phyloP scores from a whole-genome alignment of 768 basidiomycete genomes.

The Amanita brunnescens region DNA sequence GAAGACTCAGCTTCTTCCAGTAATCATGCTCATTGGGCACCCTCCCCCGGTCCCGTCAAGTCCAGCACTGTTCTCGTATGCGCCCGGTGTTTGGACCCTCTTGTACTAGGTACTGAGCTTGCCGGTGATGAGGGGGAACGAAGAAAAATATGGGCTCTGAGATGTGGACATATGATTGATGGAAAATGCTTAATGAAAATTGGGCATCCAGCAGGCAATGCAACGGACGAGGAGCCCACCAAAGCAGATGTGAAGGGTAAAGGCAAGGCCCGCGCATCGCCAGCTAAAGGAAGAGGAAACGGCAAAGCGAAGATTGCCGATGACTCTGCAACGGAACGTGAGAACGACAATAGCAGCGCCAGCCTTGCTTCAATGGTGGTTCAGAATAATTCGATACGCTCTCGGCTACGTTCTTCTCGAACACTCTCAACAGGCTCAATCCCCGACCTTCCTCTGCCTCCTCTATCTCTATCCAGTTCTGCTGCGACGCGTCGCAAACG shows the following conservation, averaged over 20 bases:
- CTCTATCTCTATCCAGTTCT: background rate
- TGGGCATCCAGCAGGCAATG: slow-evolving; percentile 32
- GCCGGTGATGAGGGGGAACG: slow-evolving; percentile 33
- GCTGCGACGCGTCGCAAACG: slow-evolving; percentile 13
- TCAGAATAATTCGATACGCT: slow-evolving; percentile 14
- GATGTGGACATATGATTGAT: slow-evolving; percentile 74
- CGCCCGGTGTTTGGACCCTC: slow-evolving; percentile 55
- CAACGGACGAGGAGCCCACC: slow-evolving; percentile 5
- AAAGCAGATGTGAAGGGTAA: slow-evolving; percentile 34
- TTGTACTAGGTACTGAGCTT: slow-evolving; percentile 46
- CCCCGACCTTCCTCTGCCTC: slow-evolving; percentile 6
- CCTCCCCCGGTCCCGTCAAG: slow-evolving; percentile 13
- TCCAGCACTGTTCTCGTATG: slow-evolving; percentile 49
- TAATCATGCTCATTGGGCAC: slow-evolving; percentile 7
- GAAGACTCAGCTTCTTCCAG: slow-evolving; percentile 19
- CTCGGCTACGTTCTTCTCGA: slow-evolving; percentile 5
- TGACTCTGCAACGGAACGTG: background rate
- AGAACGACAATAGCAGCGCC: background rate
- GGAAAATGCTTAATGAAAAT: slow-evolving; percentile 63
- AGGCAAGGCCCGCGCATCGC: slow-evolving; percentile 21
- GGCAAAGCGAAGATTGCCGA: slow-evolving; percentile 6
- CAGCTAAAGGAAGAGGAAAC: slow-evolving; percentile 4
- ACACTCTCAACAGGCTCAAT: background rate
- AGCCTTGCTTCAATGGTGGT: slow-evolving; percentile 8
- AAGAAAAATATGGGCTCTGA: slow-evolving; percentile 57